Evolutionary conservation across 2,329 filamentous ascomycete species (phyloP).

Genomic region (Scedosporium dehoogii): DNA sequence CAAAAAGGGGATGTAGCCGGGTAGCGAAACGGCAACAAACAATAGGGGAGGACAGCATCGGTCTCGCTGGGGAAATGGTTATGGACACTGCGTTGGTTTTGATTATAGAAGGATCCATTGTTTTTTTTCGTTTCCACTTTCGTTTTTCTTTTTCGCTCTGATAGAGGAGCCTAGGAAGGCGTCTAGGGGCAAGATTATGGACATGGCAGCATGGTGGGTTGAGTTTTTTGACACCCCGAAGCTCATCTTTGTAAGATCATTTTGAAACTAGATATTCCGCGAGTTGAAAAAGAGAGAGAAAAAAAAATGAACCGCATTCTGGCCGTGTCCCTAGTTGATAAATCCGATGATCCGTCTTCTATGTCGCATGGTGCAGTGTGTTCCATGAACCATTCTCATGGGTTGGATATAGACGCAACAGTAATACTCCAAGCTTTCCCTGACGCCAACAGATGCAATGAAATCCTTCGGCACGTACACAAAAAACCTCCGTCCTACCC

Average conservation of each 20-base stretch:
- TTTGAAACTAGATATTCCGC: not conserved
- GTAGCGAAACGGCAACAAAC: not conserved
- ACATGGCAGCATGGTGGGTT: not conserved
- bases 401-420: not conserved
- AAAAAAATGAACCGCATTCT: not conserved
- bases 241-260: not conserved
- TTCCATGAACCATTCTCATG: not conserved
- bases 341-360: not conserved
- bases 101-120: not conserved
- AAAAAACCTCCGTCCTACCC: not conserved
- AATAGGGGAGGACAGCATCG: not conserved
- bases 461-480: not conserved
- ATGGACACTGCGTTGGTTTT: not conserved
- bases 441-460: constrained; percentile 1
- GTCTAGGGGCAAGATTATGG: not conserved
- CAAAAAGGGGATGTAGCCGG: not conserved
- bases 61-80: not conserved
- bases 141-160: not conserved
- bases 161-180: constrained; percentile 1
- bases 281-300: not conserved
- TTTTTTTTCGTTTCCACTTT: not conserved
- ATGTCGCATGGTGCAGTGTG: not conserved
- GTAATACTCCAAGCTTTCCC: not conserved
- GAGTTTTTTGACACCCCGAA: not conserved
- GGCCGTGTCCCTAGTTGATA: not conserved